A percentile compares a stretch with the other conserved stretches of the same genome.
These are phyloP conservation scores for Aegilops longissima DNA, from an alignment of 176 grass and related monocot genomes.

Conservation along the genomic window DNA sequence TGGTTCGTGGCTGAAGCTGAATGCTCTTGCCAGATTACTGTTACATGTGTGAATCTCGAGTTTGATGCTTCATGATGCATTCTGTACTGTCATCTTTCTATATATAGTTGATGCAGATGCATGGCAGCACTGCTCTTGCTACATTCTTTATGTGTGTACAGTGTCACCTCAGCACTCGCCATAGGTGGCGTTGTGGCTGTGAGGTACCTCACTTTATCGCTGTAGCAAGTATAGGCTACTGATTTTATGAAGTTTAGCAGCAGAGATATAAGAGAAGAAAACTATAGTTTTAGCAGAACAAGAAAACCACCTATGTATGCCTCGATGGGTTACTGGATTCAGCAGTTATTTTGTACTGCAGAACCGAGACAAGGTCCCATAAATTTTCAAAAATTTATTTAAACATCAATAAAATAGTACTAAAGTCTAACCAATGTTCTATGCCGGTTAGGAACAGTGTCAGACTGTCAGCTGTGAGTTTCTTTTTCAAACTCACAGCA, in stretches of 20 bases:
- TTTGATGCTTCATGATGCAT: slow-evolving; percentile 7
- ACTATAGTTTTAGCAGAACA: not conserved
- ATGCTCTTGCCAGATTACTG: not conserved
- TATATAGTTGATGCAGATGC: not conserved
- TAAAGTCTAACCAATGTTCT: not conserved
- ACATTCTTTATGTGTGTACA: not conserved
- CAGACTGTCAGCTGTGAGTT: not conserved
- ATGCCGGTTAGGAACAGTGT: not conserved
- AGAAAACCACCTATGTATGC: not conserved
- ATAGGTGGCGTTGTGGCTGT: not conserved
- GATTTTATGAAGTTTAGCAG: slow-evolving; percentile 15
- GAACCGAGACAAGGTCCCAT: not conserved
- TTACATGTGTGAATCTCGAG: not conserved
- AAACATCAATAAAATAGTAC: not conserved
- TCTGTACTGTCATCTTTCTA: not conserved
- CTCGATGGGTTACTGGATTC: not conserved
- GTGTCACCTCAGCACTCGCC: not conserved
- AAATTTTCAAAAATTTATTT: not conserved
- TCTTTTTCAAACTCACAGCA: no score
- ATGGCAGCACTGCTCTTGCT: not conserved
- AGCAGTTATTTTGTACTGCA: not conserved
- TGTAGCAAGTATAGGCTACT: not conserved
- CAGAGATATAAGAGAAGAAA: not conserved
- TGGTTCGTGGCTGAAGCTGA: not conserved
- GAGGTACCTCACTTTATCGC: not conserved